A percentile compares a stretch with the other conserved stretches of the same genome.
Conservation (phyloP, 192 early-diverging fungal species). For the Backusella macrospora region DNA sequence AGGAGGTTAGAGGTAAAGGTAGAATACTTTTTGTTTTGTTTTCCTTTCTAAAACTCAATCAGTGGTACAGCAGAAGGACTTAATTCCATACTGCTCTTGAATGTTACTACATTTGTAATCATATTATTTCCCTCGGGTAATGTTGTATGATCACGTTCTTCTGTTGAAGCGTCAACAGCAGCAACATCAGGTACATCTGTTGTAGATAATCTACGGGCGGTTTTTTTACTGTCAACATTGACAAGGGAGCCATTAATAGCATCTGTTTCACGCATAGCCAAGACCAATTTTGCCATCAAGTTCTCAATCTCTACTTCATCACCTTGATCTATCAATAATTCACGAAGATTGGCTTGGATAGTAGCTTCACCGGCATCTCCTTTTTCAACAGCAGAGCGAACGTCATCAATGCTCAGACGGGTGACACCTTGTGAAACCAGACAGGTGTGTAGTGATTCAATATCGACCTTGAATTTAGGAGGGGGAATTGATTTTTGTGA, state of each 20-base stretch:
- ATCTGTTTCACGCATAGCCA: slow-evolving; percentile 30
- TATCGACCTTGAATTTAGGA: slow-evolving; percentile 40
- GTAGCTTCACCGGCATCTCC: slow-evolving; percentile 29
- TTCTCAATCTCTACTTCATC: slow-evolving; percentile 36
- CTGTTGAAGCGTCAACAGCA: background rate
- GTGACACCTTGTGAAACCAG: slow-evolving; percentile 33
- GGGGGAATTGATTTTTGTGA: slow-evolving; percentile 47
- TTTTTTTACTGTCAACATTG: slow-evolving; percentile 34
- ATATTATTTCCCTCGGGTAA: slow-evolving; percentile 48
- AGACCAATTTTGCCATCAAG: slow-evolving; percentile 34
- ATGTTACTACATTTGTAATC: slow-evolving; percentile 50
- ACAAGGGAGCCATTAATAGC: slow-evolving; percentile 33
- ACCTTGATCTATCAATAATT: slow-evolving; percentile 37
- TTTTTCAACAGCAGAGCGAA: slow-evolving; percentile 35
- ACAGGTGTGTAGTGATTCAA: slow-evolving; percentile 43
- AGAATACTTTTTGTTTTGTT: slow-evolving; percentile 2
- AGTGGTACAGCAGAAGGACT: slow-evolving; percentile 49
- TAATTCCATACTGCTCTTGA: slow-evolving; percentile 54
- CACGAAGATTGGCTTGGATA: slow-evolving; percentile 30
- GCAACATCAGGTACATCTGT: background rate
- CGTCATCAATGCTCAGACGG: slow-evolving; percentile 31
- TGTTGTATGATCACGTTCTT: slow-evolving; percentile 28
- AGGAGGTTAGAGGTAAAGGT: background rate
- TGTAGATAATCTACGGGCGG: slow-evolving; percentile 25
- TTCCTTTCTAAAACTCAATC: slow-evolving; percentile 22